A percentile compares a stretch with the other conserved stretches of the same genome.
Conservation (phyloP, 2,329 filamentous ascomycete species). For the Passalora sequoiae region DNA sequence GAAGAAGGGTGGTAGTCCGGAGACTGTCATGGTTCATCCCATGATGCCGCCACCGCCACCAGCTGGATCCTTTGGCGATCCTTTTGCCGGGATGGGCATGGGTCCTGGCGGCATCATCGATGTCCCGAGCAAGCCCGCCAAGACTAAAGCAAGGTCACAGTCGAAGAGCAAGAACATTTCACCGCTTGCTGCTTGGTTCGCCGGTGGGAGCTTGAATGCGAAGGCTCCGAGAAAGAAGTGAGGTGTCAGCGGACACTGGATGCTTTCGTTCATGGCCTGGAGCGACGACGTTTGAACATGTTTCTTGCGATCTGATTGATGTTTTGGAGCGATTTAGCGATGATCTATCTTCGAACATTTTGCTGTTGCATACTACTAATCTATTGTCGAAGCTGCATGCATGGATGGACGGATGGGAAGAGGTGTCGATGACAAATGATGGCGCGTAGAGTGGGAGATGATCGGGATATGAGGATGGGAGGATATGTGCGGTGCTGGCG, state of each 20-base stretch:
- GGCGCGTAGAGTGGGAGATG: too few relatives aligned
- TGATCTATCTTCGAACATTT: neutral
- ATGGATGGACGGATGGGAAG: too few relatives aligned
- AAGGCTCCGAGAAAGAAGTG: constrained; percentile 15
- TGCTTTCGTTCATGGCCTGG: neutral
- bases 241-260: neutral
- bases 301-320: neutral
- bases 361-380: too few relatives aligned
- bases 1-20: neutral
- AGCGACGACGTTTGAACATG: neutral
- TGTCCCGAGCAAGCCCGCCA: neutral
- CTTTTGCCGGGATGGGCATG: constrained; percentile 12
- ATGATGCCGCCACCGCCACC: constrained; percentile 15
- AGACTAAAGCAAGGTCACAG: constrained; percentile 19
- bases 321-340: neutral
- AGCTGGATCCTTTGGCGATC: constrained; percentile 15
- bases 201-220: constrained; percentile 21
- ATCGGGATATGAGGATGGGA: neutral
- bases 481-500: neutral
- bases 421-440: too few relatives aligned
- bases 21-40: constrained; percentile 2
- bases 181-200: constrained; percentile 28
- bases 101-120: constrained; percentile 10
- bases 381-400: too few relatives aligned
- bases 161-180: constrained; percentile 26